A percentile compares a stretch with the other conserved stretches of the same genome.
Evolutionary conservation across 2,329 filamentous ascomycete species (phyloP).

Genomic region (Nannizziopsis arthrosporioides): DNA sequence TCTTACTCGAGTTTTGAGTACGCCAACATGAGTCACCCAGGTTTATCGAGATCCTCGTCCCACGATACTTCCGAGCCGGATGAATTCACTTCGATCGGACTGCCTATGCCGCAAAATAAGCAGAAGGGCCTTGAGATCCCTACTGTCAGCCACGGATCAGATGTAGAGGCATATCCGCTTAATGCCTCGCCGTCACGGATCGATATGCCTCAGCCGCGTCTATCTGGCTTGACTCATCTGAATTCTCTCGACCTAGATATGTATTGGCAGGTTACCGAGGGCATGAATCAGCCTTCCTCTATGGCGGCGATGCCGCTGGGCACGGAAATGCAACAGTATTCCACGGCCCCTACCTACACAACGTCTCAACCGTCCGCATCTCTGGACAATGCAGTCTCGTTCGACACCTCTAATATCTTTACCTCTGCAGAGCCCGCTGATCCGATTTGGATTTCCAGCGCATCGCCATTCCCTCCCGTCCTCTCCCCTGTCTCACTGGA

Average conservation of each 20-base stretch:
- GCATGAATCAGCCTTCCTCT: slow-evolving; percentile 3
- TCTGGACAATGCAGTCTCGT: neutral
- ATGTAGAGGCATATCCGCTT: slow-evolving; percentile 26
- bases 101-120: neutral
- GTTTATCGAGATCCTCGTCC: slow-evolving; percentile 36
- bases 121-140: slow-evolving; percentile 22
- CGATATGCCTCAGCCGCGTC: slow-evolving; percentile 8
- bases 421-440: slow-evolving; percentile 9
- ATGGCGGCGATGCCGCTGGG: slow-evolving; percentile 5
- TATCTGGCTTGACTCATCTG: slow-evolving; percentile 2
- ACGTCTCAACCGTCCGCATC: slow-evolving; percentile 7
- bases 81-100: slow-evolving; percentile 29
- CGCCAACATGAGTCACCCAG: slow-evolving; percentile 29
- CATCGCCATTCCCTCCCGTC: slow-evolving; percentile 8
- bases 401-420: neutral
- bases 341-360: slow-evolving; percentile 1
- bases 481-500: slow-evolving; percentile 8
- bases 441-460: slow-evolving; percentile 11
- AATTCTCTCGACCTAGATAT: slow-evolving; percentile 9
- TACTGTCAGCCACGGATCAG: slow-evolving; percentile 33
- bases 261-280: slow-evolving; percentile 7
- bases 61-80: slow-evolving; percentile 40
- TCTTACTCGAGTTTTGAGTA: slow-evolving; percentile 39
- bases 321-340: slow-evolving; percentile 10
- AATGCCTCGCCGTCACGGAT: slow-evolving; percentile 8